Conservation (phyloP, 1,139 yeast species). For the Geotrichum cucujoidarum region DNA sequence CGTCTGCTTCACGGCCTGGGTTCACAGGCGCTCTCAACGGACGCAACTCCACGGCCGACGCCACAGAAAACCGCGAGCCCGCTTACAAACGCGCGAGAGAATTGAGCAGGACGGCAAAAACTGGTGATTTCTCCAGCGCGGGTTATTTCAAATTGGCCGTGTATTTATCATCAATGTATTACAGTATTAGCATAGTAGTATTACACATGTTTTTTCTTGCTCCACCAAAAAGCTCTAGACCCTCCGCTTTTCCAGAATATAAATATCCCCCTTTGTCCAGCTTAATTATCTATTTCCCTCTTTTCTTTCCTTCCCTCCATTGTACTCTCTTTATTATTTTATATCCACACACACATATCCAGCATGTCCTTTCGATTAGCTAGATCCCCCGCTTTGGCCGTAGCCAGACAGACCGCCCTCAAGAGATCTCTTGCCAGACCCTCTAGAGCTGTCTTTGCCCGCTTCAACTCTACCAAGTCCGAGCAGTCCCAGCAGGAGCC, state of each 20-base stretch:
- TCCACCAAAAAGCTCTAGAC: no score
- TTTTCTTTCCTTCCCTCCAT: background rate
- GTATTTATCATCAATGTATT: no score
- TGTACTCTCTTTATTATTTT: background rate
- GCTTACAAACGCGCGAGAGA: no score
- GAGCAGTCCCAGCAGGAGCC: slow-evolving; percentile 21
- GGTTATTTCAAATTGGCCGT: no score
- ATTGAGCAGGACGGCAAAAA: no score
- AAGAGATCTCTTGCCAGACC: slow-evolving; percentile 10
- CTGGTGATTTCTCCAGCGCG: no score
- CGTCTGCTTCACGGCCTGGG: no score
- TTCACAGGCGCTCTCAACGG: no score
- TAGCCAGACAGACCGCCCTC: slow-evolving; percentile 13
- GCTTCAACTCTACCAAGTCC: slow-evolving; percentile 22
- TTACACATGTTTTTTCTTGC: background rate
- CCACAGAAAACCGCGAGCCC: no score
- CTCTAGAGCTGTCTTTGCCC: slow-evolving; percentile 12
- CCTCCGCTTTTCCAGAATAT: slow-evolving; percentile 5
- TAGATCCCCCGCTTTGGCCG: slow-evolving; percentile 16
- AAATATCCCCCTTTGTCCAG: slow-evolving; percentile 15
- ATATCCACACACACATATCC: background rate
- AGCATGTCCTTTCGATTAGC: slow-evolving; percentile 19
- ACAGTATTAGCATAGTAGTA: no score
- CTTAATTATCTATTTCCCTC: background rate
- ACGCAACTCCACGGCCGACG: no score